phyloP scores from a whole-genome alignment of 2,329 filamentous ascomycete species.

The Ustilaginoidea virens region DNA sequence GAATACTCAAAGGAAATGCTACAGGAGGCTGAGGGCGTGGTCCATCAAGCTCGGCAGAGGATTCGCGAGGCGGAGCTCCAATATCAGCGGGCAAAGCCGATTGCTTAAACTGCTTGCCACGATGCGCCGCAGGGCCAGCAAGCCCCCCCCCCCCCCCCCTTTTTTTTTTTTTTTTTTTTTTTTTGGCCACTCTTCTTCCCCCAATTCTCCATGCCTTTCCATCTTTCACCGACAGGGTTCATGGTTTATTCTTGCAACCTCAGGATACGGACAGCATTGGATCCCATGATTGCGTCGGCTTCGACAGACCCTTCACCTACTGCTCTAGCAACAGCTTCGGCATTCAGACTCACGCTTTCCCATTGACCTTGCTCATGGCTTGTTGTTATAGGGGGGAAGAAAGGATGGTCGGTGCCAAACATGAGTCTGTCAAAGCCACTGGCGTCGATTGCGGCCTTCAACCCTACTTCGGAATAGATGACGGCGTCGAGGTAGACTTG shows the following conservation, averaged over 20 bases:
- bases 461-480: slow-evolving; percentile 59
- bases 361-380: slow-evolving; percentile 47
- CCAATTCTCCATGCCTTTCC: slow-evolving; percentile 1
- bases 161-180: background rate
- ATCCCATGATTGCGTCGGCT: slow-evolving; percentile 40
- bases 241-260: slow-evolving; percentile 14
- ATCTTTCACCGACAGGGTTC: too few species aligned
- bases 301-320: slow-evolving; percentile 29
- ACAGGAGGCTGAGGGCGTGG: slow-evolving; percentile 13
- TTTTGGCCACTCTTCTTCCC: slow-evolving; percentile 5
- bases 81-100: slow-evolving; percentile 15
- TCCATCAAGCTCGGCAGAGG: slow-evolving; percentile 15
- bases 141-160: too few species aligned
- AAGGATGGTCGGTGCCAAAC: slow-evolving; percentile 74
- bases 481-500: slow-evolving; percentile 86
- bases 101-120: slow-evolving; percentile 8
- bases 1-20: slow-evolving; percentile 12
- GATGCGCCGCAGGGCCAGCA: too few species aligned
- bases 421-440: slow-evolving; percentile 54
- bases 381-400: slow-evolving; percentile 65
- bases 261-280: slow-evolving; percentile 41
- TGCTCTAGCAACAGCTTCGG: slow-evolving; percentile 35
- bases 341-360: slow-evolving; percentile 47
- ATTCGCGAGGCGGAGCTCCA: slow-evolving; percentile 23
- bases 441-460: slow-evolving; percentile 55